Base-by-base conservation (phyloP, 176 grass and related monocot genomes). In the Dendrocalamus sinicus region DNA sequence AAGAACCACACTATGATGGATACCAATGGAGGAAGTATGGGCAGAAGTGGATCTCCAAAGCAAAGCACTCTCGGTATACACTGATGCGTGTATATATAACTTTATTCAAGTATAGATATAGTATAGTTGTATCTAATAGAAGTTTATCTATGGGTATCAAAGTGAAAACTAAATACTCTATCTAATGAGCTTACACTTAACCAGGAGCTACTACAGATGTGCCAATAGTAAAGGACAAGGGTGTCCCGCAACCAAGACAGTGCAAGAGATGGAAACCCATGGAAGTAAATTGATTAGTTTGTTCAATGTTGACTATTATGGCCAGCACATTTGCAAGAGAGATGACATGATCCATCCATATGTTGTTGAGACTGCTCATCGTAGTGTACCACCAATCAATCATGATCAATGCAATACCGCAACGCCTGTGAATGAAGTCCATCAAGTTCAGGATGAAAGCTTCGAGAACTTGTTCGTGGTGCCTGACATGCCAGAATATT, bases 141-240 rank as follows among this genome's bases (percentile, higher is more conserved):
- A 17, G 16, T 54, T 54, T 16, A 7, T 19, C 52, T 54, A 22
- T 57, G 45, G 45, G 13, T 57, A 22, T 20, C 0, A 0, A 57
- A 22, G 54, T 58, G 19, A 22, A 50, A 79, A 66, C n/a, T 40
- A 69, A 24, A 41, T 12, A 47, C 9, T 61, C 41, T 16, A 28
- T 63, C 14, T 46, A 28, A 59, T 45, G 37, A 30, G 35, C 5
- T 46, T 28, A 61, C 73, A 23, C 6, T 83, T 72, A 22, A 32
- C 0, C 77, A 87, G 77, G 86, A 88, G 86, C 70, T 88, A 88
- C 86, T 88, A 82, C 13, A 75, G 78, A 66, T 82, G 78, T 72
- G 79, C 78, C 58, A 81, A 82, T 47, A 67, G 43, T 30, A 88
- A 82, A 69, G 35, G 35, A 37, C 35, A 37, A 37, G 35, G 35